Evolutionary conservation across 495 filamentous ascomycete species (phyloP).

Genomic region (Talaromyces proteolyticus): DNA sequence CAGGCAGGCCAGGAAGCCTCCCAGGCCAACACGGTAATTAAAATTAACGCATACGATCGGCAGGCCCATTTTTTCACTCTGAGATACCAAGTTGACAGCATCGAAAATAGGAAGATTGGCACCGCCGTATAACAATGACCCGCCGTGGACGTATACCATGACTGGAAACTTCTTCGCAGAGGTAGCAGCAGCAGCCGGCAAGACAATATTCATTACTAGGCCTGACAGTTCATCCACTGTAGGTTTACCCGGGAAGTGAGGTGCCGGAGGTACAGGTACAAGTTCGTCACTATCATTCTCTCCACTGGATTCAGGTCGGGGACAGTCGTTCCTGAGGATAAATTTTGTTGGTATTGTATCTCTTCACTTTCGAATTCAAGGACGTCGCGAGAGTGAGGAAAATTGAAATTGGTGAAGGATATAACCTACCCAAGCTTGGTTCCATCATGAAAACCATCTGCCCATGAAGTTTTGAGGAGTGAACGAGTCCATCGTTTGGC

Average conservation of each 20-base stretch:
- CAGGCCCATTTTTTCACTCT: conserved; percentile 12
- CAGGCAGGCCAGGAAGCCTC: conserved; percentile 20
- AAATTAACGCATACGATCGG: conserved; percentile 23
- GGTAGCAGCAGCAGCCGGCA: conserved; percentile 11
- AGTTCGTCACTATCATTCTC: conserved; percentile 20
- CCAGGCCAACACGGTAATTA: conserved; percentile 24
- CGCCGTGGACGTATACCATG: conserved; percentile 24
- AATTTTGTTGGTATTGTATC: background rate
- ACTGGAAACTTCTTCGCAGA: conserved; percentile 11
- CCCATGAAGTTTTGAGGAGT: conserved; percentile 17
- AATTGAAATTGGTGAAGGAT: too few species aligned
- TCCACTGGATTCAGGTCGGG: conserved; percentile 17
- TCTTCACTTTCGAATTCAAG: background rate
- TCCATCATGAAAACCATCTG: conserved; percentile 17
- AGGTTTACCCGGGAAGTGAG: conserved; percentile 13
- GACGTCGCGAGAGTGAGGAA: too few species aligned
- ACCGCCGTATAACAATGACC: conserved; percentile 22
- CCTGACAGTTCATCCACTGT: conserved; percentile 17
- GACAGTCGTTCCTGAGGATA: conserved; percentile 15
- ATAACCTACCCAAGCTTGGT: conserved; percentile 17
- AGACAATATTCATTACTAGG: conserved; percentile 25
- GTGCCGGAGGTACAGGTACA: conserved; percentile 17
- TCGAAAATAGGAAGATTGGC: conserved; percentile 25
- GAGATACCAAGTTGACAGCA: conserved; percentile 20
- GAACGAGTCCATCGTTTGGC: conserved; percentile 23